phyloP scores from a whole-genome alignment of 2,329 filamentous ascomycete species.

The Falciphora oryzae region DNA sequence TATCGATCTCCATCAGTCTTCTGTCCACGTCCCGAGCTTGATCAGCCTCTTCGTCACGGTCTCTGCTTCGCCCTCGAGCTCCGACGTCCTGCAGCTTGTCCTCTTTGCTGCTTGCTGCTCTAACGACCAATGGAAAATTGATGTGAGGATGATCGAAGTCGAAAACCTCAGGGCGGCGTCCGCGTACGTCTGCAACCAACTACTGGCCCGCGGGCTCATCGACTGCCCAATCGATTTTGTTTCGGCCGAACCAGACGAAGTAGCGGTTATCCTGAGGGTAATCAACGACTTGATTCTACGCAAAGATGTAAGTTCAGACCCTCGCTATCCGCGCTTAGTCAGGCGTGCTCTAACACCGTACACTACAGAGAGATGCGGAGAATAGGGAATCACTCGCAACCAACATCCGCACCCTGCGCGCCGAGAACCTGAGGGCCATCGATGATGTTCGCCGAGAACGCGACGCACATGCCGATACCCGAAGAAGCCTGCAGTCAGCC shows the following conservation, averaged over 20 bases:
- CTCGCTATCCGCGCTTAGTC: not conserved
- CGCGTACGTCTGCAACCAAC: constrained; percentile 67
- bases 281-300: constrained; percentile 89
- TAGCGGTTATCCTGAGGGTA: constrained; percentile 76
- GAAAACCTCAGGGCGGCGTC: constrained; percentile 62
- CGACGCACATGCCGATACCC: constrained; percentile 48
- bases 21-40: not conserved
- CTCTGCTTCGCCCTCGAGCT: not conserved
- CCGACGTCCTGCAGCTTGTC: too few relatives aligned
- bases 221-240: constrained; percentile 79
- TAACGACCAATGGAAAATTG: too few relatives aligned
- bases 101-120: too few relatives aligned
- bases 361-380: constrained; percentile 71
- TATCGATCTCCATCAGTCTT: too few relatives aligned
- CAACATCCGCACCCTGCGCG: constrained; percentile 69
- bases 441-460: constrained; percentile 57
- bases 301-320: constrained; percentile 63
- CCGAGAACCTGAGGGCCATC: constrained; percentile 68
- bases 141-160: constrained; percentile 42
- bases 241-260: constrained; percentile 56
- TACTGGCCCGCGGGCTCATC: constrained; percentile 60
- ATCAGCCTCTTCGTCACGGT: too few relatives aligned
- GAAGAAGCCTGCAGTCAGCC: constrained; percentile 49
- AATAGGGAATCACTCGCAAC: constrained; percentile 78
- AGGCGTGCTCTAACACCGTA: not conserved